phyloP scores from a whole-genome alignment of 306 rosid genomes.

The Begonia fuchsioides region DNA sequence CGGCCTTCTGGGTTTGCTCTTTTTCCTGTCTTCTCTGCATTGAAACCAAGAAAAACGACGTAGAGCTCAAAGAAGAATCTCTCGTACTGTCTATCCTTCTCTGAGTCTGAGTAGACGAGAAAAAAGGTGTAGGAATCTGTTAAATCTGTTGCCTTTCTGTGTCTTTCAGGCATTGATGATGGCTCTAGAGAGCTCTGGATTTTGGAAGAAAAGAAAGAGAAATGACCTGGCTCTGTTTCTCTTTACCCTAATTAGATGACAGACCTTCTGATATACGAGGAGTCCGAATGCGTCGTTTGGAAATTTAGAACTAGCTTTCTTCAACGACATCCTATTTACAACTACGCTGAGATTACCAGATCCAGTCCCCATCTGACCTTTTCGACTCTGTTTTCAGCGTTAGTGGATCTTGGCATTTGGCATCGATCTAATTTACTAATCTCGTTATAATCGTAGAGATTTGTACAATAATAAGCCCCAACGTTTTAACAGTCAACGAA shows the following conservation, averaged over 20 bases:
- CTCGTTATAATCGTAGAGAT: too few relatives aligned
- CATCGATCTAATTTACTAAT: too few relatives aligned
- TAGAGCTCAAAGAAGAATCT: neutral
- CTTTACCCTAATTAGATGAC: slow-evolving; percentile 8
- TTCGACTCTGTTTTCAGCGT: too few relatives aligned
- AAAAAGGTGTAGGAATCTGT: neutral
- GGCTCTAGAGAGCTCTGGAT: neutral
- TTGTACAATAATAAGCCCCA: too few relatives aligned
- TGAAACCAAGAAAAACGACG: neutral
- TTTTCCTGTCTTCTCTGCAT: neutral
- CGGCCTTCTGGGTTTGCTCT: neutral
- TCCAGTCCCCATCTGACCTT: too few relatives aligned
- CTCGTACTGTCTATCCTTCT: neutral
- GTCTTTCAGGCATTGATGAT: neutral
- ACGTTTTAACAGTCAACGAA: too few relatives aligned
- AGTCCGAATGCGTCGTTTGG: too few relatives aligned
- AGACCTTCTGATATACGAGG: too few relatives aligned
- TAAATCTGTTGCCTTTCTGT: neutral
- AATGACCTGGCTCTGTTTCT: slow-evolving; percentile 14
- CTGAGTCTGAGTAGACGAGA: neutral
- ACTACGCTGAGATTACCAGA: too few relatives aligned
- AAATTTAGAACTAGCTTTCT: too few relatives aligned
- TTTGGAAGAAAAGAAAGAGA: neutral
- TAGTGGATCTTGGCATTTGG: too few relatives aligned
- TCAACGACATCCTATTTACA: too few relatives aligned